Base-by-base conservation (phyloP, 2,329 filamentous ascomycete species). In the Botrytis fragariae region DNA sequence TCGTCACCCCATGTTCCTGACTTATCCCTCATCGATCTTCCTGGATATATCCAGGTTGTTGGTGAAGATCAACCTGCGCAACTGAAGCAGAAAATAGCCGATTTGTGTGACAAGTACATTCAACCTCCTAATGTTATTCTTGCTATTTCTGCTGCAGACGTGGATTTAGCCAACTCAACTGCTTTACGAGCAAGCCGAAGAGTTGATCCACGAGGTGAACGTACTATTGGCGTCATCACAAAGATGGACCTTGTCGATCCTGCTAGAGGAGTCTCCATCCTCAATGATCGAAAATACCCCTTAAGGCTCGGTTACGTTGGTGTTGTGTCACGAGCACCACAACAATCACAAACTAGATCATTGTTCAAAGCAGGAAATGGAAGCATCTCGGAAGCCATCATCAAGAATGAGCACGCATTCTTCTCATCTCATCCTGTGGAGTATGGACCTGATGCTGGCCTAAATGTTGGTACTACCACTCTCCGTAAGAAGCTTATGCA, bases 191-290 rank as follows among this genome's bases (percentile, higher is more conserved):
- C 96, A 29, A 97, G 95, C 77, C 89, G 96, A 75, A 89, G 95
- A 77, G 95, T 98, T 42, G 96, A 99, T 79, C 96, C 96, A 1
- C 88, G 96, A 74, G 96, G 96, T 72, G 96, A 99, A 83, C 89
- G 96, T 75, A 99, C 96, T 0, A 99, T 99, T 80, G 96, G 96
- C 62, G 96, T 99, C n/a, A 91, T 99, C 60, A 99, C 96, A 4
- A 99, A 99, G 84, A 98, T 99, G 95, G 96, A 99, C 79, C 87
- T 99, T 35, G 95, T 99, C 12, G 95, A 98, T 77, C 88, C 96
- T 4, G 85, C 86, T 12, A 90, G 95, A 73, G 96, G 95, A 44
- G 88, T 89, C 22, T 87, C 89, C 51, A 93, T 99, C 45, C 86
- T 99, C 32, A 91, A 87, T 39, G 95, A 99, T 81, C 92, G 90